phyloP scores from a whole-genome alignment of 2,329 filamentous ascomycete genomes.

The Sclerotinia trifoliorum region DNA sequence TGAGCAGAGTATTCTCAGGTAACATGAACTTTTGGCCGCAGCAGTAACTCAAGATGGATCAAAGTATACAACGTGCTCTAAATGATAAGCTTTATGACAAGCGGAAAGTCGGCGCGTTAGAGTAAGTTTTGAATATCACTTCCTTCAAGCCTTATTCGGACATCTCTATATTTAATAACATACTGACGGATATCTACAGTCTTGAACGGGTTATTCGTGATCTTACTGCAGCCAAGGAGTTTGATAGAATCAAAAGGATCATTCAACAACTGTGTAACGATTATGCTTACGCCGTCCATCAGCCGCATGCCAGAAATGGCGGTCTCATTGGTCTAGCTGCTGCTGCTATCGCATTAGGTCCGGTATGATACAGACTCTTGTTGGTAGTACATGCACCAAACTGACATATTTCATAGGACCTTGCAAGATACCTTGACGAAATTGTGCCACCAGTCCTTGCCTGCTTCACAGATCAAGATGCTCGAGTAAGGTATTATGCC shows the following conservation, averaged over 20 bases:
- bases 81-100: slow-evolving; percentile 99
- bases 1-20: slow-evolving; percentile 13
- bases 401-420: slow-evolving; percentile 57
- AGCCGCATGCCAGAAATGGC: slow-evolving; percentile 93
- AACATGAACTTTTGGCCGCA: not conserved
- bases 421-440: slow-evolving; percentile 85
- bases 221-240: slow-evolving; percentile 71
- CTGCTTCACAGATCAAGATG: slow-evolving; percentile 98
- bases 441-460: slow-evolving; percentile 96
- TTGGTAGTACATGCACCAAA: slow-evolving; percentile 16
- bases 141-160: not conserved
- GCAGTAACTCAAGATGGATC: slow-evolving; percentile 64
- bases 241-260: slow-evolving; percentile 77
- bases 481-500: slow-evolving; percentile 93
- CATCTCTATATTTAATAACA: not conserved
- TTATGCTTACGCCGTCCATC: slow-evolving; percentile 95
- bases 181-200: slow-evolving; percentile 46
- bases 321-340: slow-evolving; percentile 93
- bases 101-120: slow-evolving; percentile 91
- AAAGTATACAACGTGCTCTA: slow-evolving; percentile 81
- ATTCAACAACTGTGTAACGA: slow-evolving; percentile 97
- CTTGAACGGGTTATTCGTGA: slow-evolving; percentile 90
- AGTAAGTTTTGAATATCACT: slow-evolving; percentile 59
- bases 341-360: slow-evolving; percentile 89
- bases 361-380: slow-evolving; percentile 52